These are phyloP conservation scores for Cicer bijugum DNA, from an alignment of 306 rosid species.

Conservation along the genomic window DNA sequence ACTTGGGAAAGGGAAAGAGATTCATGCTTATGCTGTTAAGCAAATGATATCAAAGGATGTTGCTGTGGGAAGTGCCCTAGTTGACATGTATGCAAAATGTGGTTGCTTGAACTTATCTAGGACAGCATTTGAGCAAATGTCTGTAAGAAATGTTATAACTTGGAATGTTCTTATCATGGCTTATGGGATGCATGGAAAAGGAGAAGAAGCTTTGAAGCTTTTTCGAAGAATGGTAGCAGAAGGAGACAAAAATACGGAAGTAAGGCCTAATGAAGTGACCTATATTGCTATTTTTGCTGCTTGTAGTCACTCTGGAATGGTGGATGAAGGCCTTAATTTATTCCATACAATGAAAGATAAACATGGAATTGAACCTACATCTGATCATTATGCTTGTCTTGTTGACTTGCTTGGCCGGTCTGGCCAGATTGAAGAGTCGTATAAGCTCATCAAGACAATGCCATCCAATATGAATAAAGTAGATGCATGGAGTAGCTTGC, in stretches of 20 bases:
- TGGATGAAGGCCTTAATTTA: slow-evolving; percentile 63
- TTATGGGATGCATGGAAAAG: slow-evolving; percentile 88
- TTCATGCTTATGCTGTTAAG: slow-evolving; percentile 77
- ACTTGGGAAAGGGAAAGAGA: slow-evolving; percentile 75
- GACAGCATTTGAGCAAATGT: slow-evolving; percentile 70
- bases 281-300: slow-evolving; percentile 70
- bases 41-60: slow-evolving; percentile 64
- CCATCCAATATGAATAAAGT: slow-evolving; percentile 58
- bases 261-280: slow-evolving; percentile 66
- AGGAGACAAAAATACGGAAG: slow-evolving; percentile 47
- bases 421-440: slow-evolving; percentile 71
- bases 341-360: slow-evolving; percentile 69
- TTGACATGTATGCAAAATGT: slow-evolving; percentile 92
- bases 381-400: slow-evolving; percentile 85
- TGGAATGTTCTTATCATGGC: slow-evolving; percentile 93
- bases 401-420: slow-evolving; percentile 94
- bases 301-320: slow-evolving; percentile 75
- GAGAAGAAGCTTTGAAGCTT: slow-evolving; percentile 66
- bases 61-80: slow-evolving; percentile 82
- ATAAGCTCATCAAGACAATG: slow-evolving; percentile 64
- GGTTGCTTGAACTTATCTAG: slow-evolving; percentile 71
- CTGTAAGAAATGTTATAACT: slow-evolving; percentile 67
- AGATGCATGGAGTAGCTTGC: slow-evolving; percentile 94
- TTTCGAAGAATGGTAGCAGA: slow-evolving; percentile 63
- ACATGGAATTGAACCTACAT: slow-evolving; percentile 62